These are phyloP conservation scores for Albugo laibachii DNA, from an alignment of 352 stramenopile genomes.

Conservation along the genomic window DNA sequence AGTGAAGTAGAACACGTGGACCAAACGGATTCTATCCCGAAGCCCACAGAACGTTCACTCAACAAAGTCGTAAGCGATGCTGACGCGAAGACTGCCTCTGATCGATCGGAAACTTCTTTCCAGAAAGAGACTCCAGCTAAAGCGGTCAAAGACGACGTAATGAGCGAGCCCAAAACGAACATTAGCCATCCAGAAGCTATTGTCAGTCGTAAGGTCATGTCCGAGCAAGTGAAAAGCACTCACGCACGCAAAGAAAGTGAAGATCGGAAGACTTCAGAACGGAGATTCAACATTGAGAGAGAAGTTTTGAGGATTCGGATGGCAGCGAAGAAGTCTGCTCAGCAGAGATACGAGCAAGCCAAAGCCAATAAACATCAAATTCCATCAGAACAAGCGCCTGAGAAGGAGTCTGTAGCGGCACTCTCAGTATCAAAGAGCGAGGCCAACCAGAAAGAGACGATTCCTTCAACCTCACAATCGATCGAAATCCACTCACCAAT, in stretches of 20 bases:
- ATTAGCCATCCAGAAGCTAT: neutral
- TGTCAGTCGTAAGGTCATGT: neutral
- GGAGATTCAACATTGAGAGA: slow-evolving; percentile 30
- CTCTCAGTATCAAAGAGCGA: neutral
- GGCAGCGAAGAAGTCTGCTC: slow-evolving; percentile 38
- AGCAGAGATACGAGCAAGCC: slow-evolving; percentile 56
- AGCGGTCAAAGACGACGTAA: too few relatives aligned
- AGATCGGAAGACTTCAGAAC: slow-evolving; percentile 19
- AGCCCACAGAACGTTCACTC: too few relatives aligned
- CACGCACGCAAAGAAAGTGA: slow-evolving; percentile 14
- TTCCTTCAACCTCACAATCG: neutral
- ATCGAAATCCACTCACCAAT: neutral
- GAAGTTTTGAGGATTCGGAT: slow-evolving; percentile 43
- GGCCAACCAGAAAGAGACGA: neutral
- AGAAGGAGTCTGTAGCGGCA: slow-evolving; percentile 11
- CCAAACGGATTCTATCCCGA: too few relatives aligned
- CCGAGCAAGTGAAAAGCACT: slow-evolving; percentile 1
- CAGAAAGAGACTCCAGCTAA: too few relatives aligned
- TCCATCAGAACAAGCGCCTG: slow-evolving; percentile 31
- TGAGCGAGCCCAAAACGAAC: neutral
- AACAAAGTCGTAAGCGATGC: too few relatives aligned
- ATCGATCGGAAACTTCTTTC: too few relatives aligned
- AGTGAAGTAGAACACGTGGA: too few relatives aligned
- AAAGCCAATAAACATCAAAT: slow-evolving; percentile 44
- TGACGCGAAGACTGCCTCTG: too few relatives aligned